These are phyloP conservation scores for Trichoderma oligosporum DNA, from an alignment of 2,329 filamentous ascomycete genomes.

Conservation along the genomic window DNA sequence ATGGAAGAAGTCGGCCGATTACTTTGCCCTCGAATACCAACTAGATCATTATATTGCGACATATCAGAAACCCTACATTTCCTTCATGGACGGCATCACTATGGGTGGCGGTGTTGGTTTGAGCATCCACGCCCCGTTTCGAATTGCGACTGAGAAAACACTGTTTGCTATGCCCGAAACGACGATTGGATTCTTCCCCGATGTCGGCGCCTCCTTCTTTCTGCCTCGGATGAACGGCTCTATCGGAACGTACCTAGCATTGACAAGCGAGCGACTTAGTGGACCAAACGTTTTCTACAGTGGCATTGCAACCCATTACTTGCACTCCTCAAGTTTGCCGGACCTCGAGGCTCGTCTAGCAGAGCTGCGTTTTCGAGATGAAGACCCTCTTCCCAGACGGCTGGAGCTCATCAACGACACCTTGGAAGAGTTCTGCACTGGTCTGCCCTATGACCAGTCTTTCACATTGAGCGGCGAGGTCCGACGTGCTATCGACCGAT, in stretches of 20 bases:
- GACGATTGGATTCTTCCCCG: constrained; percentile 96
- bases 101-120: constrained; percentile 97
- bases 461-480: constrained; percentile 65
- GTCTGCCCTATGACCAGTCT: constrained; percentile 71
- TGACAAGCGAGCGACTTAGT: constrained; percentile 79
- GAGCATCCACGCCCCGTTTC: constrained; percentile 89
- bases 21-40: constrained; percentile 93
- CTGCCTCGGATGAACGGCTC: constrained; percentile 82
- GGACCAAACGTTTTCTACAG: constrained; percentile 86
- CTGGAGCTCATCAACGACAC: constrained; percentile 75
- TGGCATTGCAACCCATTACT: constrained; percentile 91
- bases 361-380: constrained; percentile 84
- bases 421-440: constrained; percentile 86
- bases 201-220: constrained; percentile 96
- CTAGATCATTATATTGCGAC: constrained; percentile 94
- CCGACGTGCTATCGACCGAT: constrained; percentile 79
- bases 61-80: constrained; percentile 87
- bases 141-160: constrained; percentile 93
- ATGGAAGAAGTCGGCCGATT: constrained; percentile 71
- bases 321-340: constrained; percentile 83
- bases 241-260: constrained; percentile 85
- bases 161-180: constrained; percentile 99
- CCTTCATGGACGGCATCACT: constrained; percentile 96
- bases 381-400: constrained; percentile 59
- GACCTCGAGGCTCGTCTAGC: constrained; percentile 79